Conservation (phyloP, 2,329 filamentous ascomycete genomes). For the Colletotrichum abscissum region DNA sequence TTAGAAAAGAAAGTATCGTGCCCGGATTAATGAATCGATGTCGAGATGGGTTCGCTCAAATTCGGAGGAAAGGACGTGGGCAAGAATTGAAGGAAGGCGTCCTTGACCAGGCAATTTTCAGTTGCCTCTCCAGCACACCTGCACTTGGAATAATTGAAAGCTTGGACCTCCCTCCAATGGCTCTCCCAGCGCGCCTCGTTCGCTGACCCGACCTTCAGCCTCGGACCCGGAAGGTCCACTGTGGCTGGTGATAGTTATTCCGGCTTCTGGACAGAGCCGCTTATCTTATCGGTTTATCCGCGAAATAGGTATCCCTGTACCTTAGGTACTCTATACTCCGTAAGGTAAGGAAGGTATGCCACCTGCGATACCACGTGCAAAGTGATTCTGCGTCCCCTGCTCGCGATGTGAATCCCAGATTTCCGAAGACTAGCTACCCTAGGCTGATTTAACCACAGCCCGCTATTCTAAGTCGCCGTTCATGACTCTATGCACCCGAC, state of each 20-base stretch:
- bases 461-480: slow-evolving; percentile 1
- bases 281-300: slow-evolving; percentile 35
- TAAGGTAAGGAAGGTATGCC: neutral
- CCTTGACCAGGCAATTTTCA: slow-evolving; percentile 30
- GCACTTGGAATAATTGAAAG: slow-evolving; percentile 31
- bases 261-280: neutral
- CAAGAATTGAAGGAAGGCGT: slow-evolving; percentile 15
- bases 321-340: too few species aligned
- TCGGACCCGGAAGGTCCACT: neutral
- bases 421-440: slow-evolving; percentile 15
- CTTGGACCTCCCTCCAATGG: slow-evolving; percentile 31
- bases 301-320: neutral
- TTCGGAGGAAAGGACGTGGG: neutral
- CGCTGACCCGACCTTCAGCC: slow-evolving; percentile 25
- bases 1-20: neutral
- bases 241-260: neutral
- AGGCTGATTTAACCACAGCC: slow-evolving; percentile 10
- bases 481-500: slow-evolving; percentile 17
- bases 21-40: neutral
- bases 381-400: slow-evolving; percentile 7
- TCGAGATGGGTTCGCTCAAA: slow-evolving; percentile 3
- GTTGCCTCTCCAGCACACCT: slow-evolving; percentile 18
- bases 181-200: slow-evolving; percentile 18
- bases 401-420: slow-evolving; percentile 2
- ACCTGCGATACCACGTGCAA: neutral